Base-by-base conservation (phyloP, 2,329 filamentous ascomycete species). In the Chaetomiaceae sp. region DNA sequence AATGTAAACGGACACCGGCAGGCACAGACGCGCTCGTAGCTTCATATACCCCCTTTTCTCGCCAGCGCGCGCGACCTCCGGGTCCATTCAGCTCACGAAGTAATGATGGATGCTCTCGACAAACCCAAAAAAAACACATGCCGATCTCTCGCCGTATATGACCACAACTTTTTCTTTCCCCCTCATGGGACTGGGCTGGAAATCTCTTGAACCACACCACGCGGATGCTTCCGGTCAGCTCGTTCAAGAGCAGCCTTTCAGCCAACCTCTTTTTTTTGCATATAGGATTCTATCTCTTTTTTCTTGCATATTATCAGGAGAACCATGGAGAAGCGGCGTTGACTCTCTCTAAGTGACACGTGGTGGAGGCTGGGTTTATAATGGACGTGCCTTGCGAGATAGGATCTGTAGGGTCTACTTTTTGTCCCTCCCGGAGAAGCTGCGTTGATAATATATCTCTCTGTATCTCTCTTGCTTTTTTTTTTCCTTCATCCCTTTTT, bases 1-100 rank as follows among this genome's bases (percentile, higher is more conserved):
- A 55, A 40, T 66, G 52, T 65, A 61, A 50, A 39, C 48, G 42
- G 37, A 37, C 33, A 34, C 21, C 14, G 20, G 7, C 41, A 40
- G 27, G 39, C 17, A 9, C 30, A 33, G 16, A 25, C 39, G 41
- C 33, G 13, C 27, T 43, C 44, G 27, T 48, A 39, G 17, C n/a
- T n/a, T 53, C 52, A 51, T 52, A 55, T 56, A 55, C 51, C 50
- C 54, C 42, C 30, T 27, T 27, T n/a, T n/a, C n/a, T n/a, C 9
- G 14, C 30, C 30, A 33, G 14, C 14, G 31, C 41, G 30, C 31
- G n/a, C 48, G 49, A 42, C 38, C 30, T 33, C 12, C 30, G 9
- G n/a, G n/a, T n/a, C n/a, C 14, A 34, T 44, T 47, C 34, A 43
- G 20, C 34, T 50, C n/a, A 54, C 44, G 51, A 54, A 54, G 43